Evolutionary conservation across 1,284 basidiomycete species (phyloP).

Genomic region (Takashimella tepidaria): DNA sequence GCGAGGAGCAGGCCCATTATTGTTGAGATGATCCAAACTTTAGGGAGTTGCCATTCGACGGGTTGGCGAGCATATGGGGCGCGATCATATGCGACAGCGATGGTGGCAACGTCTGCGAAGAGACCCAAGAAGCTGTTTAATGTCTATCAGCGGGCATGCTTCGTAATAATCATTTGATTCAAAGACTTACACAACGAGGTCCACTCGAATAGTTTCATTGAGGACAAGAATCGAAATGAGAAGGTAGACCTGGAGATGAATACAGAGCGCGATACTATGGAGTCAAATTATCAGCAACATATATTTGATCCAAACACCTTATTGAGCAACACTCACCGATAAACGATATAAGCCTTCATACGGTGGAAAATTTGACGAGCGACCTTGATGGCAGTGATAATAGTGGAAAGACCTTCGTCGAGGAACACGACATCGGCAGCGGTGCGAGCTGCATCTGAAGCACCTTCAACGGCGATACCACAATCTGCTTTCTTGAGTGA

Average conservation of each 20-base stretch:
- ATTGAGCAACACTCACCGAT: slow-evolving; percentile 36
- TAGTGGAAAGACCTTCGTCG: slow-evolving; percentile 50
- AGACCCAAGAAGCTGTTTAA: slow-evolving; percentile 51
- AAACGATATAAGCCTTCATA: slow-evolving; percentile 54
- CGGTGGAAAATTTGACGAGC: slow-evolving; percentile 58
- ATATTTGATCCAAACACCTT: neutral
- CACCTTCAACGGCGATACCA: slow-evolving; percentile 61
- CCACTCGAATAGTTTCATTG: slow-evolving; percentile 56
- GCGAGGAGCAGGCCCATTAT: slow-evolving; percentile 51
- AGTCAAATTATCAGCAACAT: neutral
- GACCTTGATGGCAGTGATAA: slow-evolving; percentile 57
- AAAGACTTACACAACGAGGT: slow-evolving; percentile 50
- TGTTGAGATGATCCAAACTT: slow-evolving; percentile 56
- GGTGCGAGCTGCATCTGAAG: slow-evolving; percentile 60
- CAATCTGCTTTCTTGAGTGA: slow-evolving; percentile 56
- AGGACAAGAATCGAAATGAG: slow-evolving; percentile 53
- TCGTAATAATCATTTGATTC: neutral
- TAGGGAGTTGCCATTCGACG: slow-evolving; percentile 58
- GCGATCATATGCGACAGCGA: slow-evolving; percentile 52
- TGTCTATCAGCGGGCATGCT: neutral
- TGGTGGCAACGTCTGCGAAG: slow-evolving; percentile 54
- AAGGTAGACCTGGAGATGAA: slow-evolving; percentile 57
- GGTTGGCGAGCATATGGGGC: slow-evolving; percentile 53
- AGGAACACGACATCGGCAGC: slow-evolving; percentile 59
- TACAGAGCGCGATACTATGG: slow-evolving; percentile 52